A percentile compares a stretch with the other conserved stretches of the same genome.
These are phyloP conservation scores for Lactifluus pinguis DNA, from an alignment of 768 basidiomycete species.

Conservation along the genomic window DNA sequence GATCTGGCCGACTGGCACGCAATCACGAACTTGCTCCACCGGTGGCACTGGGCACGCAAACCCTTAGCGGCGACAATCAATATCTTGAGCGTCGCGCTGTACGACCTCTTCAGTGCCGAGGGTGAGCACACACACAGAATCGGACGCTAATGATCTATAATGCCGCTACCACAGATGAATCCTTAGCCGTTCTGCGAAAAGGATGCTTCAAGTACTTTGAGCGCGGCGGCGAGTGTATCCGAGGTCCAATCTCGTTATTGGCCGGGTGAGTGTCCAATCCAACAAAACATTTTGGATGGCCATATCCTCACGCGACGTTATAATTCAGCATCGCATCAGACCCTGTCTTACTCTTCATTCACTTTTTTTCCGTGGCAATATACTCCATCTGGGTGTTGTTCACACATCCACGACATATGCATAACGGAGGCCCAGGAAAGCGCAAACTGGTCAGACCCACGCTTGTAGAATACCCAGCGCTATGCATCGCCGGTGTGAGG, in stretches of 20 bases:
- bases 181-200: slow-evolving; percentile 52
- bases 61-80: slow-evolving; percentile 24
- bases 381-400: slow-evolving; percentile 92
- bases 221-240: slow-evolving; percentile 78
- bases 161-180: slow-evolving; percentile 38
- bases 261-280: slow-evolving; percentile 52
- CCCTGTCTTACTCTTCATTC: slow-evolving; percentile 71
- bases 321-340: slow-evolving; percentile 74
- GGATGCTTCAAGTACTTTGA: slow-evolving; percentile 99
- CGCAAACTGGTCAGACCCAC: slow-evolving; percentile 34
- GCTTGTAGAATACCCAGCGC: slow-evolving; percentile 56
- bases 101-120: slow-evolving; percentile 91
- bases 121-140: slow-evolving; percentile 41
- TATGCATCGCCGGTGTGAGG: slow-evolving; percentile 49
- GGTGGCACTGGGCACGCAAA: slow-evolving; percentile 86
- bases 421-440: slow-evolving; percentile 29
- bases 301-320: slow-evolving; percentile 45
- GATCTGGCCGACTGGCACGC: slow-evolving; percentile 41
- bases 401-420: slow-evolving; percentile 41
- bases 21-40: slow-evolving; percentile 43
- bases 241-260: slow-evolving; percentile 83
- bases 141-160: background rate
- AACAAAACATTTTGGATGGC: slow-evolving; percentile 35
- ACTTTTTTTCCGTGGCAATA: slow-evolving; percentile 94
- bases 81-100: slow-evolving; percentile 54